A percentile compares a stretch with the other conserved stretches of the same genome.
These are phyloP conservation scores for Arxiozyma bovina DNA, from an alignment of 1,139 yeast genomes.

Conservation along the genomic window DNA sequence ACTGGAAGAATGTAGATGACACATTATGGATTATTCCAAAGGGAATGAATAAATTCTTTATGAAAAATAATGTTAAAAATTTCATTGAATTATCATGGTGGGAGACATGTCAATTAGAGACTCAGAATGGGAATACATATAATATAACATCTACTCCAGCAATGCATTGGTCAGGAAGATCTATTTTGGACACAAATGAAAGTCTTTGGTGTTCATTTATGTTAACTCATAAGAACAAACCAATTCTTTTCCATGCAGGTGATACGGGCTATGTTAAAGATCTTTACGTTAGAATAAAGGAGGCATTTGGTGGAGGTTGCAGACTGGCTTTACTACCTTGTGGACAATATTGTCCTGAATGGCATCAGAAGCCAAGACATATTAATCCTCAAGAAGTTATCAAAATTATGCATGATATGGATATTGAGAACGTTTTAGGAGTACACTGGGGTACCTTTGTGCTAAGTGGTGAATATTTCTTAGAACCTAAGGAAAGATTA, in stretches of 20 bases:
- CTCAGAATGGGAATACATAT: conserved; percentile 43
- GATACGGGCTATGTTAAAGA: conserved; percentile 84
- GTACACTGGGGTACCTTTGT: conserved; percentile 96
- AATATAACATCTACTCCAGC: conserved; percentile 87
- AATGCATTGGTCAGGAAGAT: conserved; percentile 96
- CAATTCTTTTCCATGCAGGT: conserved; percentile 82
- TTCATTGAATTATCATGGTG: conserved; percentile 86
- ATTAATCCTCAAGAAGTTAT: conserved; percentile 73
- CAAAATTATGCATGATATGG: conserved; percentile 54
- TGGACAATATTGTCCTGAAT: conserved; percentile 90
- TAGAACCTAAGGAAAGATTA: conserved; percentile 63
- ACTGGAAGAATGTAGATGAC: conserved; percentile 40
- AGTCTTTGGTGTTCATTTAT: conserved; percentile 86
- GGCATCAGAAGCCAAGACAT: conserved; percentile 91
- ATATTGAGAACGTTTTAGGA: conserved; percentile 62
- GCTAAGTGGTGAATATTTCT: conserved; percentile 74
- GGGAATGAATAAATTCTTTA: conserved; percentile 59
- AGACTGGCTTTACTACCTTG: conserved; percentile 73
- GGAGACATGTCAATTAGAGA: conserved; percentile 49
- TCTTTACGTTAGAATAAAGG: conserved; percentile 55
- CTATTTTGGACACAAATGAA: conserved; percentile 63
- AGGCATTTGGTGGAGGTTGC: conserved; percentile 54
- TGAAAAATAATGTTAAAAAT: conserved; percentile 39
- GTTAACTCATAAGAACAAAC: conserved; percentile 53
- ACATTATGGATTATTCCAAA: conserved; percentile 74